Base-by-base conservation (phyloP, 2,329 filamentous ascomycete species). In the Botrytis pseudocinerea region DNA sequence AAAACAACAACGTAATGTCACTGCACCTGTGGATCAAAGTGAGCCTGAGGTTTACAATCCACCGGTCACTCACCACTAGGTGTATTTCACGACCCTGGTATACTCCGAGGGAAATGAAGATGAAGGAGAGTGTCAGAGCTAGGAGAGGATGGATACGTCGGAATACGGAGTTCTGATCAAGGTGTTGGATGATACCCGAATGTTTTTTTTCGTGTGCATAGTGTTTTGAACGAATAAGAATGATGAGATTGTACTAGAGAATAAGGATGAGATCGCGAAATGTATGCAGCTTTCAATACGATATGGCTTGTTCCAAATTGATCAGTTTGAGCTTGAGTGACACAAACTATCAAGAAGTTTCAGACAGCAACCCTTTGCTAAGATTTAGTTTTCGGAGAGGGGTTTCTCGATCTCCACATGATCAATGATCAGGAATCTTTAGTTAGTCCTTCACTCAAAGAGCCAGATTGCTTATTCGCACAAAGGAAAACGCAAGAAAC, bases 141-240 rank as follows among this genome's bases (percentile, higher is more conserved):
- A 32, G 48, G 3, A 68, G 18, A 25, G 18, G 22, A 57, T 32
- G n/a, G 5, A 42, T 57, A 20, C 65, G 3, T 28, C 3, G 65
- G 25, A 42, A 42, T 22, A 8, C 12, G 35, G 35, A 42, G 65
- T 42, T 22, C 18, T 57, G 48, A 12, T 14, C 40, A 28, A 57
- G 20, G 16, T 68, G 16, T 57, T 57, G 16, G 35, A 57, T 7
- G n/a, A 68, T 42, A 68, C 65, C 48, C 48, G 65, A 42, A 57
- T 28, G 25, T 68, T 57, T 35, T 38, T 20, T 38, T 68, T 68
- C 35, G 35, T 68, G 48, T 63, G 61, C n/a, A 44, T 44, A 63
- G 25, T 63, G 61, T 63, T 44, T 40, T 51, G 44, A 5, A 51
- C 63, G 63, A 66, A 38, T 28, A 38, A 22, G 32, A 28, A 22